A percentile compares a stretch with the other conserved stretches of the same genome.
Conservation (phyloP, 257 asterid species). For the Eucommia ulmoides region DNA sequence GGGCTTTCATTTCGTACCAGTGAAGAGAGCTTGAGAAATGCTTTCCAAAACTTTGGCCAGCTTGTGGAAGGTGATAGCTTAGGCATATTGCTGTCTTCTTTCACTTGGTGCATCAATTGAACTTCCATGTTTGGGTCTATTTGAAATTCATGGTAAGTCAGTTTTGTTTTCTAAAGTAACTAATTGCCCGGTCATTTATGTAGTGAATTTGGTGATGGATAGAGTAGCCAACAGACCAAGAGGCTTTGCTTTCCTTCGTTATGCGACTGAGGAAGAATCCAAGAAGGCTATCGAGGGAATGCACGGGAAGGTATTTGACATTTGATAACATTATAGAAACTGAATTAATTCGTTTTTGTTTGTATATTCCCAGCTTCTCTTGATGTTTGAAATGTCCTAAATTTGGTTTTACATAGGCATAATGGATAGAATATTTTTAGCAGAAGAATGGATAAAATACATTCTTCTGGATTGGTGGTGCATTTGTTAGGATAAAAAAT, state of each 20-base stretch:
- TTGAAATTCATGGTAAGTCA: background rate
- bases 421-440: too few relatives aligned
- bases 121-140: background rate
- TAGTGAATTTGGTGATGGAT: conserved; percentile 81
- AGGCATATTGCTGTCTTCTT: background rate
- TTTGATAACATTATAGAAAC: too few relatives aligned
- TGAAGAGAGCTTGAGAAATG: conserved; percentile 54
- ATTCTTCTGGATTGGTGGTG: too few relatives aligned
- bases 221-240: conserved; percentile 73
- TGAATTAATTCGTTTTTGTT: too few relatives aligned
- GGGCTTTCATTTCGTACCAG: conserved; percentile 84
- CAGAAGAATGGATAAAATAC: too few relatives aligned
- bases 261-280: conserved; percentile 62
- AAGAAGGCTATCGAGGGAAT: conserved; percentile 76
- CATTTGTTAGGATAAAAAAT: too few relatives aligned
- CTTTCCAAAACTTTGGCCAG: conserved; percentile 56
- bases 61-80: conserved; percentile 49
- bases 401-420: too few relatives aligned
- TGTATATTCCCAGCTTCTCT: too few relatives aligned
- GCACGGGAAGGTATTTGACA: conserved; percentile 68
- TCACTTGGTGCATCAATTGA: too few relatives aligned
- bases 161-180: background rate
- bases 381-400: too few relatives aligned
- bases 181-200: background rate
- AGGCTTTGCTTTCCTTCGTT: conserved; percentile 73